Base-by-base conservation (phyloP, 371 early-diverging fungal species). In the Chytridiales sp. region DNA sequence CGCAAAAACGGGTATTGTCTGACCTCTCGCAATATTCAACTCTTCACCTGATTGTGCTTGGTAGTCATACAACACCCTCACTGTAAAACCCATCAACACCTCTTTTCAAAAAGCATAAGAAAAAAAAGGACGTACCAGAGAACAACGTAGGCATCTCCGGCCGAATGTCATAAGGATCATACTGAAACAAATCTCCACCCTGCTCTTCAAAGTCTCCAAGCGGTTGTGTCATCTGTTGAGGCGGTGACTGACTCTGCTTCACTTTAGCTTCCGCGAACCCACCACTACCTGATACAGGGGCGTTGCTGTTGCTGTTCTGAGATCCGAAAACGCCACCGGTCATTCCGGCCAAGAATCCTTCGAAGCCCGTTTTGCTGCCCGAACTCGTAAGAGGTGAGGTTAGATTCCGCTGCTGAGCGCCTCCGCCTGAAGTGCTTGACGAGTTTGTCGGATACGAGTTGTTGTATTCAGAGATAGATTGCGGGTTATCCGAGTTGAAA, bases 21-120 rank as follows among this genome's bases (percentile, higher is more conserved):
- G 84, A 4, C 90, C 91, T 62, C 87, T 83, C 5, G 64, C 73
- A 34, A 93, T 84, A 19, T 81, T 77, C 11, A 95, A 72, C 63
- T 94, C 94, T 47, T 89, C 93, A 4, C 81, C 74, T 22, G 85
- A 84, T 11, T 86, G 87, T 3, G 90, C 83, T 35, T 80, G 78
- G 65, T 92, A 94, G 67, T 94, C 93, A 51, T 90, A 89, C 4
- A 93, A 66, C 3, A 86, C 89, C 15, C 85, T 82, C 21, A 90
- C 94, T 92, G 47, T 5, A 24, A 11, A 53, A n/a, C 1, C 39
- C 1, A 52, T 11, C 13, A 19, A 13, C 56, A 56, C 9, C n/a
- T n/a, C n/a, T n/a, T n/a, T 21, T n/a, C 34, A 46, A 59, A 47
- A 31, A 43, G 50, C 34, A 44, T 17, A 54, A 13, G 17, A 9